Conservation (phyloP, 495 filamentous ascomycete genomes). For the Thermochaetoides thermophila region DNA sequence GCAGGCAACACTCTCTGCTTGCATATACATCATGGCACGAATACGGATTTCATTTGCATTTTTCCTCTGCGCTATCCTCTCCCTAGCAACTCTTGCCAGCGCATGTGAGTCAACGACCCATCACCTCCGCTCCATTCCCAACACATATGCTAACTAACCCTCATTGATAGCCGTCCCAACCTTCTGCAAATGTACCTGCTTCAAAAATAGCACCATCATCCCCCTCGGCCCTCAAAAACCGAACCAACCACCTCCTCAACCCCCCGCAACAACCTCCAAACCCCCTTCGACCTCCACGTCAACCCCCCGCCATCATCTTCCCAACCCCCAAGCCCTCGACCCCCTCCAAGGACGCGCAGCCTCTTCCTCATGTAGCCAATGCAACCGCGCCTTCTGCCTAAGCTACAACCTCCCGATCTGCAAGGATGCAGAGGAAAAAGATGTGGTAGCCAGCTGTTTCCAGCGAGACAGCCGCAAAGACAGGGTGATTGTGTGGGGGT, state of each 20-base stretch:
- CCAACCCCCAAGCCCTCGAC: background rate
- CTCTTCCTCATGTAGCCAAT: constrained; percentile 53
- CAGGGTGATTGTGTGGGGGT: constrained; percentile 79
- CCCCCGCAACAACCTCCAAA: background rate
- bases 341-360: constrained; percentile 13
- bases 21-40: constrained; percentile 19
- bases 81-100: constrained; percentile 16
- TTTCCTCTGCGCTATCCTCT: constrained; percentile 18
- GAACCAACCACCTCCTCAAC: constrained; percentile 15
- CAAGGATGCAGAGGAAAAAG: constrained; percentile 67
- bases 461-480: constrained; percentile 86
- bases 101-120: constrained; percentile 18
- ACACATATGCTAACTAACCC: constrained; percentile 1
- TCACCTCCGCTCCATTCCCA: background rate
- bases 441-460: constrained; percentile 83
- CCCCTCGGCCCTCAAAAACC: constrained; percentile 36
- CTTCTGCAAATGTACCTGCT: constrained; percentile 98
- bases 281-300: constrained; percentile 17
- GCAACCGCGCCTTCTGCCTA: constrained; percentile 83
- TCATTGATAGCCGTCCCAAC: constrained; percentile 43
- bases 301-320: constrained; percentile 39
- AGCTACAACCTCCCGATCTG: constrained; percentile 75
- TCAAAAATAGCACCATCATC: constrained; percentile 84
- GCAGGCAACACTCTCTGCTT: background rate
- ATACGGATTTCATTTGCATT: constrained; percentile 13